Base-by-base conservation (phyloP, 2,329 filamentous ascomycete species). In the Penicillium occitanis region DNA sequence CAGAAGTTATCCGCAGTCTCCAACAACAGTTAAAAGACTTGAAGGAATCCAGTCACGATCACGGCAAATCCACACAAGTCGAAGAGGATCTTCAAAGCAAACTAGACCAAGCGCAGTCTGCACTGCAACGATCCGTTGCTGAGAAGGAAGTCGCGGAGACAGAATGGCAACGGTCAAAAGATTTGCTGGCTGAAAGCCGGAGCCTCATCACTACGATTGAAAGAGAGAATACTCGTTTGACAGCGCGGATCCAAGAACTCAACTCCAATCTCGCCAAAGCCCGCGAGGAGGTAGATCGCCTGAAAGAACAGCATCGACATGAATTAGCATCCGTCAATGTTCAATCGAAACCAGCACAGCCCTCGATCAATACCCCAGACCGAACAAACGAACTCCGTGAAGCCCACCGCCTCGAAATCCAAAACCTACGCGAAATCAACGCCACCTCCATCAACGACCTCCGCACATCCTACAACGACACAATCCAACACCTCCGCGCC, bases 1-100 rank as follows among this genome's bases (percentile, higher is more conserved):
- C 70, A 28, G 77, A 80, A 50, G 77, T 81, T n/a, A 69, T 80
- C 2, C 76, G 78, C 30, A 60, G 75, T 50, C 76, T 79, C 57
- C 77, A 78, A 58, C 73, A 74, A 61, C 68, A 77, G 19, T 74
- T 71, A 30, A 73, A 71, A 25, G 66, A 71, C 13, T 67, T 70
- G 50, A 63, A 69, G 8, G 5, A 55, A 17, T 30, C 51, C 13
- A 42, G 64, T 14, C 64, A 70, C 5, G 73, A 68, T 61, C 68
- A 71, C 58, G 61, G 60, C 1, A 67, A 63, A 2, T 44, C 48
- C 48, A 46, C 50, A n/a, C 73, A 73, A 62, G 19, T 71, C 2
- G 70, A 72, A 5, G 55, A 60, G 10, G 69, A 72, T 7, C 63
- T 74, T 2, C 70, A 67, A 40, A 73, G 73, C 22, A 73, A 79